phyloP scores from a whole-genome alignment of 208 protist species.

The Phytomonas francai region DNA sequence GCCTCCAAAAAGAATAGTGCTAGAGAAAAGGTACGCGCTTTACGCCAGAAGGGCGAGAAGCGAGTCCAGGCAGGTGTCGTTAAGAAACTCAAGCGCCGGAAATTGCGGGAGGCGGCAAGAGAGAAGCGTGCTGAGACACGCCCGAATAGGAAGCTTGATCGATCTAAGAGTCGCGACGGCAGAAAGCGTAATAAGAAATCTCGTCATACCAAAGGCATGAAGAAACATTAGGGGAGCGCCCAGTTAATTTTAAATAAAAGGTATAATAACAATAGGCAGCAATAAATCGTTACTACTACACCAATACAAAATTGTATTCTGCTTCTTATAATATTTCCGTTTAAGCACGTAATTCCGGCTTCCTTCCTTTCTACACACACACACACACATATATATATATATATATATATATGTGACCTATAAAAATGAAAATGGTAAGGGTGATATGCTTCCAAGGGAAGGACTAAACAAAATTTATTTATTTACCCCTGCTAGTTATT shows the following conservation, averaged over 20 bases:
- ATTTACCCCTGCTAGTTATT: too few relatives aligned
- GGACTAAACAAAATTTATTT: too few relatives aligned
- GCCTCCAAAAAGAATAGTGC: slow-evolving; percentile 36
- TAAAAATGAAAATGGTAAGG: too few relatives aligned
- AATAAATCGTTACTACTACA: slow-evolving; percentile 2
- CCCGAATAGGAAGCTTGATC: slow-evolving; percentile 40
- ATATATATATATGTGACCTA: too few relatives aligned
- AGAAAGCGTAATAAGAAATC: slow-evolving; percentile 69
- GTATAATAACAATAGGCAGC: slow-evolving; percentile 2
- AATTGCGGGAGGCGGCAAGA: slow-evolving; percentile 59
- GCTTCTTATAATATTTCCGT: background rate
- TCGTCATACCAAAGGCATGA: slow-evolving; percentile 47
- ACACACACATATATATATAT: background rate
- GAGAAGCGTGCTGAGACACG: slow-evolving; percentile 58
- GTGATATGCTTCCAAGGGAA: too few relatives aligned
- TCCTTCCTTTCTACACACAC: too few relatives aligned
- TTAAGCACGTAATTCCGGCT: background rate
- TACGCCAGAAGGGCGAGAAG: slow-evolving; percentile 68
- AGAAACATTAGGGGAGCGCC: slow-evolving; percentile 42
- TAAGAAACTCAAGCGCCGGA: slow-evolving; percentile 85
- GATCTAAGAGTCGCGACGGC: slow-evolving; percentile 40
- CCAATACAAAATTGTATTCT: slow-evolving; percentile 7
- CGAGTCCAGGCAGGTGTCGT: slow-evolving; percentile 70
- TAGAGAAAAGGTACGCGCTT: slow-evolving; percentile 41
- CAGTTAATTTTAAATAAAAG: background rate